A percentile compares a stretch with the other conserved stretches of the same genome.
These are phyloP conservation scores for Trebouxia gelatinosa DNA, from an alignment of 163 green algal species.

Conservation along the genomic window DNA sequence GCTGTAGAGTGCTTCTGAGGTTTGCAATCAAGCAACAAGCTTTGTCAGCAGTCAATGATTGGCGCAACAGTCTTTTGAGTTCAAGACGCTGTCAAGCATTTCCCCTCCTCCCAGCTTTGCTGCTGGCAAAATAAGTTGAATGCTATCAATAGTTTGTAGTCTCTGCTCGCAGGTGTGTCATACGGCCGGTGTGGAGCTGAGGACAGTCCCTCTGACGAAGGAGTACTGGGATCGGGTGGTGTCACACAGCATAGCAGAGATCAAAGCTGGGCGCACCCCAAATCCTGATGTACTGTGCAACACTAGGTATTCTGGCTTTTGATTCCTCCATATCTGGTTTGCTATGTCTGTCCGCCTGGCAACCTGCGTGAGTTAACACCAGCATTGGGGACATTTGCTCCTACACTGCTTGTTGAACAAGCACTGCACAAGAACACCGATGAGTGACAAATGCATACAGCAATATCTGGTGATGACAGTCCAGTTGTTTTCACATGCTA, in stretches of 20 bases:
- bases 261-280: constrained; percentile 86
- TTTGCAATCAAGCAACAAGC: neutral
- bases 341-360: neutral
- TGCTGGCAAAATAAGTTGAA: neutral
- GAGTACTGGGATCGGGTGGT: constrained; percentile 95
- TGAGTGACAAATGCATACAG: no score
- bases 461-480: neutral
- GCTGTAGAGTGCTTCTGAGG: neutral
- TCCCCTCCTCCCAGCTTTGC: no score
- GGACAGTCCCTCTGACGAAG: constrained; percentile 78
- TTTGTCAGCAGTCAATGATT: neutral
- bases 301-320: constrained; percentile 47
- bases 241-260: constrained; percentile 75
- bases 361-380: neutral
- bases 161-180: constrained; percentile 52
- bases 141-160: neutral
- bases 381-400: neutral
- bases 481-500: neutral
- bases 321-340: neutral
- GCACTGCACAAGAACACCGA: no score
- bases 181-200: constrained; percentile 66
- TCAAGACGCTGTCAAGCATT: no score
- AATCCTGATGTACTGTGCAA: constrained; percentile 99
- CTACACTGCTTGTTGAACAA: no score
- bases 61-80: neutral